phyloP scores from a whole-genome alignment of 179 eudicot genomes.

The Heliamphora pulchella region DNA sequence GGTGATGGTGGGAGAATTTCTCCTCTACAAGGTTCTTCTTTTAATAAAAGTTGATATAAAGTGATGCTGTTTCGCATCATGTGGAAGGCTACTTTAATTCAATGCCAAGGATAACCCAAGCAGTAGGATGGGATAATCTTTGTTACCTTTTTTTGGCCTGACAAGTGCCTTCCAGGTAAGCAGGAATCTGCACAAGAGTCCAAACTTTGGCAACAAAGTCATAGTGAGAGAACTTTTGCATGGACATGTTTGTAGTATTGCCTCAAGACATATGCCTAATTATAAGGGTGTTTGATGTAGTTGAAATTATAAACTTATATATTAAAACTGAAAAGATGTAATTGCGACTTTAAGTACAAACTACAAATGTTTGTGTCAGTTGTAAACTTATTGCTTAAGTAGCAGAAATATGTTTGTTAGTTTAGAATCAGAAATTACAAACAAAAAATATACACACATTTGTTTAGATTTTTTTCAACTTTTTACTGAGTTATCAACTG shows the following conservation, averaged over 20 bases:
- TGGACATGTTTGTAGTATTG: neutral
- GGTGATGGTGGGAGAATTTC: conserved; percentile 16
- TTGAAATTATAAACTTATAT: no score
- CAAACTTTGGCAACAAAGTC: conserved; percentile 17
- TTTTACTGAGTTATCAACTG: no score
- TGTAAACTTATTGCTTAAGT: no score
- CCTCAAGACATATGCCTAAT: neutral
- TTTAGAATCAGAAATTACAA: no score
- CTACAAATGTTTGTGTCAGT: no score
- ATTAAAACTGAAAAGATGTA: no score
- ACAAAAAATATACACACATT: no score
- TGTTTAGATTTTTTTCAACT: no score
- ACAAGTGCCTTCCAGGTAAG: conserved; percentile 24
- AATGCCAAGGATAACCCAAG: conserved; percentile 24
- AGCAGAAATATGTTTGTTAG: no score
- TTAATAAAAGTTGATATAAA: conserved; percentile 32
- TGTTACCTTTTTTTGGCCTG: conserved; percentile 11
- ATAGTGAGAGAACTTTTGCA: neutral
- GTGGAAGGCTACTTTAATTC: conserved; percentile 35
- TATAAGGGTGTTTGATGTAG: no score
- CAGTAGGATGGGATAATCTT: conserved; percentile 17
- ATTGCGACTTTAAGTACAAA: no score
- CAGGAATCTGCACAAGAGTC: conserved; percentile 22
- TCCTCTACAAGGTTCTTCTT: conserved; percentile 11
- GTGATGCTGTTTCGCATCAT: conserved; percentile 26